Evolutionary conservation across 2,329 filamentous ascomycete species (phyloP).

Genomic region (Botrytis paeoniae): DNA sequence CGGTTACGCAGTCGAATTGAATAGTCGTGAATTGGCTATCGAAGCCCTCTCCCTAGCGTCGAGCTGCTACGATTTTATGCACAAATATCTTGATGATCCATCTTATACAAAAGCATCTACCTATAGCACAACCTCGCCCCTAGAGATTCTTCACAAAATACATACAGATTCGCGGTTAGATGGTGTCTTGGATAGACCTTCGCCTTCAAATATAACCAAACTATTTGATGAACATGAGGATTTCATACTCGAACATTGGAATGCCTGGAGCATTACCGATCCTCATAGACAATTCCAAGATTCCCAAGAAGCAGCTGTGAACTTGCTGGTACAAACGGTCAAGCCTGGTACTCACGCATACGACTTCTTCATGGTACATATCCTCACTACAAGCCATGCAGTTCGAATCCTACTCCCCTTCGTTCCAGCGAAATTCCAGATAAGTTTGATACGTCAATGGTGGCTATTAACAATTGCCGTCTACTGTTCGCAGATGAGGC

Average conservation of each 20-base stretch:
- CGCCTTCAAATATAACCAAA: slow-evolving; percentile 59
- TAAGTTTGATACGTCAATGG: slow-evolving; percentile 78
- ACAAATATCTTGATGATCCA: slow-evolving; percentile 68
- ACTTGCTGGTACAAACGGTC: slow-evolving; percentile 61
- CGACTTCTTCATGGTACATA: slow-evolving; percentile 79
- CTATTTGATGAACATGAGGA: slow-evolving; percentile 69
- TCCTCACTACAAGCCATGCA: slow-evolving; percentile 83
- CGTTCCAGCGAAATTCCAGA: slow-evolving; percentile 69
- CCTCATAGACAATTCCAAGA: slow-evolving; percentile 72
- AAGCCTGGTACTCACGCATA: slow-evolving; percentile 60
- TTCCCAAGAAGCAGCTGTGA: slow-evolving; percentile 60
- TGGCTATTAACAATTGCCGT: slow-evolving; percentile 78
- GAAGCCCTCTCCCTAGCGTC: slow-evolving; percentile 75
- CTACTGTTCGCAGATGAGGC: slow-evolving; percentile 74
- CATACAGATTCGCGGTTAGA: slow-evolving; percentile 68
- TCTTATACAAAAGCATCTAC: slow-evolving; percentile 65
- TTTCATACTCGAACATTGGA: slow-evolving; percentile 83
- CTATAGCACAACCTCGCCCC: slow-evolving; percentile 58
- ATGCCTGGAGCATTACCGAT: slow-evolving; percentile 72
- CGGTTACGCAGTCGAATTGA: slow-evolving; percentile 88
- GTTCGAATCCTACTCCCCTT: slow-evolving; percentile 80
- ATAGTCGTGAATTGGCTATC: slow-evolving; percentile 80
- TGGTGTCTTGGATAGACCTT: slow-evolving; percentile 57
- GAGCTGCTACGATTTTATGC: slow-evolving; percentile 56
- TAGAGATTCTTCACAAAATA: slow-evolving; percentile 70